Base-by-base conservation (phyloP, 306 rosid genomes). In the Senna tora region DNA sequence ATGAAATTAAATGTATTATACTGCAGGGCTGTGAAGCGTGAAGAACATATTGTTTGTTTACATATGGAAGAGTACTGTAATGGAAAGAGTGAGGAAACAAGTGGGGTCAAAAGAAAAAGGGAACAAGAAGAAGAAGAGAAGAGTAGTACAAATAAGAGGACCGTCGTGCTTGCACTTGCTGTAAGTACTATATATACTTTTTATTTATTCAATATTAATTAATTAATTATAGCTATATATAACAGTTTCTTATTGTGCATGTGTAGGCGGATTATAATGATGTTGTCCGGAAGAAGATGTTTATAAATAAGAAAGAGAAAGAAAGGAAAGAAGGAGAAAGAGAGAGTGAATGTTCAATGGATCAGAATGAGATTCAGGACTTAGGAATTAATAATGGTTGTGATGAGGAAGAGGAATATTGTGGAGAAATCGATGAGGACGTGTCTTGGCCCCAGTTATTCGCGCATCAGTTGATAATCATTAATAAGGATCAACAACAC, bases 11-110 rank as follows among this genome's bases (percentile, higher is more conserved):
- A 4, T 36, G 5, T 36, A 4, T 36, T 7, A 36, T 36, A 4
- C 58, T 34, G n/a, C 57, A 78, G 78, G 69, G 1, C 17, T 47
- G 4, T 6, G 20, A 58, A 22, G 62, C 38, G 4, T 6, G 20
- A 58, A 22, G 62, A 38, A n/a, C n/a, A n/a, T n/a, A n/a, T n/a
- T n/a, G n/a, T n/a, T 72, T 72, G 2, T 57, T 64, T 16, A 65
- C 50, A 66, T 0, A 5, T 15, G 19, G 5, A 36, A 36, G 39
- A 46, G 19, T n/a, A n/a, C n/a, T n/a, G n/a, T n/a, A n/a, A 51
- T 11, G n/a, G 69, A 65, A 78, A 65, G 39, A 64, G 38, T 16
- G 2, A 9, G 30, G 17, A n/a, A 54, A 28, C 21, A 15, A 64
- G 1, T 22, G 14, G 6, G 4, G 4, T 0, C 20, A 28, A 20